phyloP scores from a whole-genome alignment of 176 grass and related monocot species.

The Hyparrhenia diplandra region DNA sequence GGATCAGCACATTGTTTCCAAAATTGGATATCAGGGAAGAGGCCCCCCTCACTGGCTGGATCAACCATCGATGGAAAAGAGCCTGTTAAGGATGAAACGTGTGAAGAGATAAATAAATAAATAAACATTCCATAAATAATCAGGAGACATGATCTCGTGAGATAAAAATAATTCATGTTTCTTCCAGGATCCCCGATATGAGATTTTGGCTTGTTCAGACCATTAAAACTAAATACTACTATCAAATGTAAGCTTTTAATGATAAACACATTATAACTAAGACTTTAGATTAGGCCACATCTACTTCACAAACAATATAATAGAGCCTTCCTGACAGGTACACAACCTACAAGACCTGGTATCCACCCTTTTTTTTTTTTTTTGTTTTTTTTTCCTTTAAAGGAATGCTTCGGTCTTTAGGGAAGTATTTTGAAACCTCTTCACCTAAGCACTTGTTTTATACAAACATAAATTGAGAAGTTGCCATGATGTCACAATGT shows the following conservation, averaged over 20 bases:
- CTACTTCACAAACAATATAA: background rate
- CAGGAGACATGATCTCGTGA: background rate
- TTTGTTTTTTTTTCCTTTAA: background rate
- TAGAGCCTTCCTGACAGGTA: background rate
- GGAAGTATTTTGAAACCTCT: background rate
- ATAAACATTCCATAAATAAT: background rate
- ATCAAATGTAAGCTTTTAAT: background rate
- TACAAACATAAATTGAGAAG: background rate
- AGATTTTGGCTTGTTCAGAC: background rate
- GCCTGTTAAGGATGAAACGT: slow-evolving; percentile 44
- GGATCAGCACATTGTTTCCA: slow-evolving; percentile 89
- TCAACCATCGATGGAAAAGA: slow-evolving; percentile 58
- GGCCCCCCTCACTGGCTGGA: slow-evolving; percentile 41
- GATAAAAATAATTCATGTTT: background rate
- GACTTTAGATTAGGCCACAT: background rate
- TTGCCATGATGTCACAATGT: background rate
- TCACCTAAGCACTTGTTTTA: background rate
- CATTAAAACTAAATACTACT: background rate
- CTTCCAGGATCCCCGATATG: background rate
- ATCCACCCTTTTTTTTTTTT: too few relatives aligned
- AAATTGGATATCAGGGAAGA: slow-evolving; percentile 86
- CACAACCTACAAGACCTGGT: background rate
- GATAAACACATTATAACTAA: background rate
- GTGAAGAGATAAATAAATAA: background rate
- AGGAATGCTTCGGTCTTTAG: background rate